These are phyloP conservation scores for Acanthamoeba polyphaga DNA, from an alignment of 208 protist genomes.

Conservation along the genomic window DNA sequence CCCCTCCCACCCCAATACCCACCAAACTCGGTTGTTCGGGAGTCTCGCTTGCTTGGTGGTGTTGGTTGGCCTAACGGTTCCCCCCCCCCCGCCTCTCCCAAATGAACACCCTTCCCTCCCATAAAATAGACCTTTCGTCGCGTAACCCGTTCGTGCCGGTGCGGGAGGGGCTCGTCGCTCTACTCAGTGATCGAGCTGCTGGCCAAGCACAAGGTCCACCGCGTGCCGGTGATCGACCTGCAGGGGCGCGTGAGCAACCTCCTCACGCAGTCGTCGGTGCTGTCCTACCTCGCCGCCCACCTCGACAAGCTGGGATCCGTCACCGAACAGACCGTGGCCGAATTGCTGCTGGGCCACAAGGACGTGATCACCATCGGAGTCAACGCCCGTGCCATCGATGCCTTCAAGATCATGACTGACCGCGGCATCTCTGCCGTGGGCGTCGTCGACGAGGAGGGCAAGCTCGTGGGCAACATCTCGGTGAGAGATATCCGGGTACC, in stretches of 20 bases:
- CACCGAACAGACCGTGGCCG: neutral
- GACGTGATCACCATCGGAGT: conserved; percentile 14
- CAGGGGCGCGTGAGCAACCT: neutral
- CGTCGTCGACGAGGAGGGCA: conserved; percentile 11
- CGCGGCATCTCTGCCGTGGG: conserved; percentile 1
- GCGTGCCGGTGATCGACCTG: neutral
- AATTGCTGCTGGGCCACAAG: neutral
- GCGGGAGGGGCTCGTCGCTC: neutral
- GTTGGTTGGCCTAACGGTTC: neutral
- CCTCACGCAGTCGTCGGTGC: neutral
- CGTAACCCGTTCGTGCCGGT: conserved; percentile 34
- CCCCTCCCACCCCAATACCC: too few species aligned
- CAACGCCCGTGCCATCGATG: conserved; percentile 21
- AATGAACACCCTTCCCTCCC: too few species aligned
- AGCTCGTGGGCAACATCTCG: neutral
- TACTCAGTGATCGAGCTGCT: neutral
- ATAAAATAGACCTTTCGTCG: neutral
- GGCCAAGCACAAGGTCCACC: conserved; percentile 30
- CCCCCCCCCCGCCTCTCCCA: neutral
- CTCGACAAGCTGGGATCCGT: neutral
- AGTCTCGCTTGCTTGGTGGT: neutral
- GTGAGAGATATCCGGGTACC: conserved; percentile 3
- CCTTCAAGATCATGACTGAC: conserved; percentile 21
- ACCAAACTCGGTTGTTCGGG: too few species aligned
- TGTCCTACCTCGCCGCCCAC: neutral